Conservation (phyloP, 352 stramenopile genomes). For the Phytophthora pisi region DNA sequence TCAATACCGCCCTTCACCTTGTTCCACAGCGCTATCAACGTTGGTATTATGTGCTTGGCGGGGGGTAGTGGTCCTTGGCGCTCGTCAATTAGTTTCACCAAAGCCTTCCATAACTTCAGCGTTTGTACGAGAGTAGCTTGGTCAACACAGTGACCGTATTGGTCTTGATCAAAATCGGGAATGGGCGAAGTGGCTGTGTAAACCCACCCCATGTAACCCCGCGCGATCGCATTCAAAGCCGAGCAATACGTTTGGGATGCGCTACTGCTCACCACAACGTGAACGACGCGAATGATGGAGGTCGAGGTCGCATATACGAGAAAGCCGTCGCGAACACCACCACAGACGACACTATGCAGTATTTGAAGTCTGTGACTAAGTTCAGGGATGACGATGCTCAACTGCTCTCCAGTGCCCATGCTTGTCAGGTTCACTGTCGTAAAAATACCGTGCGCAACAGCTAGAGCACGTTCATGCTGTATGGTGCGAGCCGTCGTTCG, state of each 20-base stretch:
- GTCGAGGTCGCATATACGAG: constrained; percentile 2
- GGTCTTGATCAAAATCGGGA: not conserved
- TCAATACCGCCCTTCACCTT: constrained; percentile 12
- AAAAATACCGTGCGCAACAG: not conserved
- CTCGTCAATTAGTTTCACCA: not conserved
- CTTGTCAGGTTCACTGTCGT: not conserved
- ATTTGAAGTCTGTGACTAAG: not conserved
- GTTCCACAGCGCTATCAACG: constrained; percentile 1
- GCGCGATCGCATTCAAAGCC: not conserved
- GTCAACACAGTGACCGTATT: not conserved
- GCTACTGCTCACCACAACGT: not conserved
- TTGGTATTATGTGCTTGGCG: constrained; percentile 13
- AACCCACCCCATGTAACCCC: not conserved
- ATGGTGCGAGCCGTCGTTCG: not conserved
- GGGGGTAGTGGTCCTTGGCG: not conserved
- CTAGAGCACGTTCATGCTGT: not conserved
- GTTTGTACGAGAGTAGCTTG: not conserved
- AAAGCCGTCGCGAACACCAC: not conserved
- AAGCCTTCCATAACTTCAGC: not conserved
- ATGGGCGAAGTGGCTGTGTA: not conserved
- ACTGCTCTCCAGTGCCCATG: not conserved
- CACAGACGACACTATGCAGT: constrained; percentile 1
- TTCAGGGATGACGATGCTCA: not conserved
- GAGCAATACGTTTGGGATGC: not conserved
- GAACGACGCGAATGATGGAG: constrained; percentile 4